These are phyloP conservation scores for Pichia sp. DNA, from an alignment of 1,139 yeast species.

Conservation along the genomic window DNA sequence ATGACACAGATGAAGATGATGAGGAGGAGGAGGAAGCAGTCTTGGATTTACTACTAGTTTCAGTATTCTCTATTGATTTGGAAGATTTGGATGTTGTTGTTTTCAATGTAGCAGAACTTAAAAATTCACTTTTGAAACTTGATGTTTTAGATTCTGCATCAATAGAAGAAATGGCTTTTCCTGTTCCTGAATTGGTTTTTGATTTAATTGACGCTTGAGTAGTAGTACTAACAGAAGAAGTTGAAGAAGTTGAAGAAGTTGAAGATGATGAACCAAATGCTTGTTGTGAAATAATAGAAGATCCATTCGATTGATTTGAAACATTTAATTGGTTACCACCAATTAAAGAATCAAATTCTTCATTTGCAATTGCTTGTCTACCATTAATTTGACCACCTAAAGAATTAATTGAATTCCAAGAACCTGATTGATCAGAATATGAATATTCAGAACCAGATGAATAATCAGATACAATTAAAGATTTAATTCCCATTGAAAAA, in stretches of 20 bases:
- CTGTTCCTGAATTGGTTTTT: background rate
- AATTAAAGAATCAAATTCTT: constrained; percentile 42
- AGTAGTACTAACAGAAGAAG: background rate
- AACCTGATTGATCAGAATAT: constrained; percentile 60
- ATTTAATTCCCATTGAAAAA: constrained; percentile 56
- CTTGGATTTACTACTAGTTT: too few relatives aligned
- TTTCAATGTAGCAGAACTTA: constrained; percentile 3
- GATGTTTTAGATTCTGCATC: too few relatives aligned
- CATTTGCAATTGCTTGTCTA: constrained; percentile 43
- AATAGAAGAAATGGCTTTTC: background rate
- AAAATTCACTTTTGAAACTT: background rate
- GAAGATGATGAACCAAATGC: background rate
- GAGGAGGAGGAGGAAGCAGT: background rate
- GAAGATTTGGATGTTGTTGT: background rate
- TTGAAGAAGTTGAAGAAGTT: constrained; percentile 1
- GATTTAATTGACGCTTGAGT: background rate
- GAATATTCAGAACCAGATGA: constrained; percentile 68
- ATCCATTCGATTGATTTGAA: background rate
- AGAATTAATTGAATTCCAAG: constrained; percentile 63
- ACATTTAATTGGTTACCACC: constrained; percentile 23
- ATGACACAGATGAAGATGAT: background rate
- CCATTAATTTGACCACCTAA: constrained; percentile 61
- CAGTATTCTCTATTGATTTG: too few relatives aligned
- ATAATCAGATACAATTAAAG: constrained; percentile 64
- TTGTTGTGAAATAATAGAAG: constrained; percentile 5